Evolutionary conservation across 805 yeast species (phyloP).

Genomic region (Pichia nakasei): DNA sequence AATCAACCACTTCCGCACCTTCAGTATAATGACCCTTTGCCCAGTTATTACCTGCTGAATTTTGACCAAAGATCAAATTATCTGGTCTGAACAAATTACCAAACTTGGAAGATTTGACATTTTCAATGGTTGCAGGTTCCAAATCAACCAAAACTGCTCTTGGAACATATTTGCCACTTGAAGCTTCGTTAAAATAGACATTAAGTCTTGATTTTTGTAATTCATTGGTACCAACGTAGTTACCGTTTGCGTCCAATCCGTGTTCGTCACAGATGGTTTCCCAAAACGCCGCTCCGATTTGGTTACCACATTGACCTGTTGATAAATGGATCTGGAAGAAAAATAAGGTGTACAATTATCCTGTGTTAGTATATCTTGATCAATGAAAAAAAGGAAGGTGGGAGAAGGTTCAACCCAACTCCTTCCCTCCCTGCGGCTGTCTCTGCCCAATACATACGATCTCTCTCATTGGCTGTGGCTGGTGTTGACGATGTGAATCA

Average conservation of each 20-base stretch:
- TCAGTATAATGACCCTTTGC: constrained; percentile 96
- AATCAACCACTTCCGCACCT: constrained; percentile 89
- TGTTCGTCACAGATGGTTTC: constrained; percentile 87
- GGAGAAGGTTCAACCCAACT: not conserved
- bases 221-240: constrained; percentile 52
- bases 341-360: not conserved
- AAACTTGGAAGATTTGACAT: constrained; percentile 68
- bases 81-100: constrained; percentile 90
- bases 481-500: not conserved
- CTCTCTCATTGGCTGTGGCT: not conserved
- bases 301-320: constrained; percentile 99
- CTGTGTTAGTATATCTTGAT: not conserved
- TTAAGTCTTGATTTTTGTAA: constrained; percentile 47
- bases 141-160: constrained; percentile 87
- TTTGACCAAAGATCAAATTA: constrained; percentile 80
- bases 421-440: not conserved
- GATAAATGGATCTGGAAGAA: constrained; percentile 77
- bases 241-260: constrained; percentile 69
- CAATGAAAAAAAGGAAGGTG: not conserved
- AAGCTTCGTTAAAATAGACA: constrained; percentile 85
- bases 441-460: not conserved
- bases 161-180: constrained; percentile 84
- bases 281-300: constrained; percentile 94
- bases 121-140: constrained; percentile 91
- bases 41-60: constrained; percentile 95